Percentiles rank a stretch among this genome's conserved stretches.
These are phyloP conservation scores for Gelatoporia subvermispora DNA, from an alignment of 768 basidiomycete species.

Conservation along the genomic window DNA sequence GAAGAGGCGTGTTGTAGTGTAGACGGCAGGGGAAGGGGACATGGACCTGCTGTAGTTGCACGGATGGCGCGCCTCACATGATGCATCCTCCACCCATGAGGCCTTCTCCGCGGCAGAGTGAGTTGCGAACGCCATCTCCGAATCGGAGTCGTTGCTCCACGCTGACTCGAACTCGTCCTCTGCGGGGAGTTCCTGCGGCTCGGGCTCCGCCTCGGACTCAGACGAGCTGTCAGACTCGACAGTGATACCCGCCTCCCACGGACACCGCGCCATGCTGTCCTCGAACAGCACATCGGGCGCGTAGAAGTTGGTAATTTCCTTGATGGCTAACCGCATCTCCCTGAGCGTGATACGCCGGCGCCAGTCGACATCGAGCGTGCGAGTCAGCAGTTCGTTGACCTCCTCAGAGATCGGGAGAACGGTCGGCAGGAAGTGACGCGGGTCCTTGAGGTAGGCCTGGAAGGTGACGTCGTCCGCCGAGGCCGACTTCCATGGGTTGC, in stretches of 20 bases:
- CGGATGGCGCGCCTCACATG: conserved; percentile 10
- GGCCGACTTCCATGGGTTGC: conserved; percentile 96
- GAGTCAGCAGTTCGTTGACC: conserved; percentile 29
- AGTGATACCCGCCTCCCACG: conserved; percentile 72
- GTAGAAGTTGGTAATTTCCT: conserved; percentile 61
- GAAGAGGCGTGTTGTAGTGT: conserved; percentile 23
- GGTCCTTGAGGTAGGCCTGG: conserved; percentile 78
- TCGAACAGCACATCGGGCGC: conserved; percentile 73
- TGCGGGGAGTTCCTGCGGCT: conserved; percentile 20
- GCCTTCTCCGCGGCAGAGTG: conserved; percentile 13
- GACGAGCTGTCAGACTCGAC: conserved; percentile 39
- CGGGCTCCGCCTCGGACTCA: conserved; percentile 42
- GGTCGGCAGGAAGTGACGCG: conserved; percentile 71
- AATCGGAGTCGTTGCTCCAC: conserved; percentile 23
- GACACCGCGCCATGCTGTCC: conserved; percentile 72
- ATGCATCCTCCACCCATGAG: conserved; percentile 14
- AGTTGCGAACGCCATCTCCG: conserved; percentile 27
- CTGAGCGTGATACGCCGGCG: conserved; percentile 28
- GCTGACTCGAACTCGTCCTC: conserved; percentile 13
- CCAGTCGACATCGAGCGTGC: conserved; percentile 31
- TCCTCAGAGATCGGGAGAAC: conserved; percentile 34
- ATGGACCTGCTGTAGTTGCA: conserved; percentile 11
- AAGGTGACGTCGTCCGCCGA: conserved; percentile 81
- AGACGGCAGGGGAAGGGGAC: conserved; percentile 18
- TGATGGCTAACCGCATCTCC: conserved; percentile 54